These are phyloP conservation scores for Cephalotrichum gorgonifer DNA, from an alignment of 2,329 filamentous ascomycete species.

Conservation along the genomic window DNA sequence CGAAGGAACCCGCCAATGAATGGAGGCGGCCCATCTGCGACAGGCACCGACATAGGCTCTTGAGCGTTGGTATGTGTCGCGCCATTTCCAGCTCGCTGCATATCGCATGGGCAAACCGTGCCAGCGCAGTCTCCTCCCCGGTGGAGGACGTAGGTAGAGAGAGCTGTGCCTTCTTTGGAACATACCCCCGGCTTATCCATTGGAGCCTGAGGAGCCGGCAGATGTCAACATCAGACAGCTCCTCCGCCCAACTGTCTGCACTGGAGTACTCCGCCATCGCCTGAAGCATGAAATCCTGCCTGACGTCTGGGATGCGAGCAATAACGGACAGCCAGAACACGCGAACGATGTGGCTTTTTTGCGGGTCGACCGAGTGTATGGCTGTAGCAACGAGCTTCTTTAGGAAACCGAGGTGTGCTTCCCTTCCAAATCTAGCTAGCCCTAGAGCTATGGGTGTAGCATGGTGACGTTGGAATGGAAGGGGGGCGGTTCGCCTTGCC, in stretches of 20 bases:
- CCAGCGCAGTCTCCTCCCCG: conserved; percentile 1
- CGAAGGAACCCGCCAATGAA: conserved; percentile 10
- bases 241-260: neutral
- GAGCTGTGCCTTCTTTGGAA: neutral
- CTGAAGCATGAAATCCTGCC: conserved; percentile 9
- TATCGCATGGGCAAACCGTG: conserved; percentile 5
- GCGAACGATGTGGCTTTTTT: conserved; percentile 1
- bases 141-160: neutral
- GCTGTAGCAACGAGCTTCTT: neutral
- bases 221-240: conserved; percentile 8
- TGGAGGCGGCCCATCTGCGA: conserved; percentile 8
- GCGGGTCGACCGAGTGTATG: neutral
- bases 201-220: conserved; percentile 11
- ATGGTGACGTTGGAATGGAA: conserved; percentile 6
- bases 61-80: conserved; percentile 6
- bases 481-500: neutral
- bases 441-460: conserved; percentile 4
- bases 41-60: conserved; percentile 9
- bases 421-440: conserved; percentile 3
- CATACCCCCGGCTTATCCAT: conserved; percentile 11
- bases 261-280: conserved; percentile 8
- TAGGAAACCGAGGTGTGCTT: neutral
- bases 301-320: conserved; percentile 10
- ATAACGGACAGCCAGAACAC: conserved; percentile 11
- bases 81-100: conserved; percentile 2